These are phyloP conservation scores for Chromosphaera perkinsii DNA, from an alignment of 208 protist genomes.

Conservation along the genomic window DNA sequence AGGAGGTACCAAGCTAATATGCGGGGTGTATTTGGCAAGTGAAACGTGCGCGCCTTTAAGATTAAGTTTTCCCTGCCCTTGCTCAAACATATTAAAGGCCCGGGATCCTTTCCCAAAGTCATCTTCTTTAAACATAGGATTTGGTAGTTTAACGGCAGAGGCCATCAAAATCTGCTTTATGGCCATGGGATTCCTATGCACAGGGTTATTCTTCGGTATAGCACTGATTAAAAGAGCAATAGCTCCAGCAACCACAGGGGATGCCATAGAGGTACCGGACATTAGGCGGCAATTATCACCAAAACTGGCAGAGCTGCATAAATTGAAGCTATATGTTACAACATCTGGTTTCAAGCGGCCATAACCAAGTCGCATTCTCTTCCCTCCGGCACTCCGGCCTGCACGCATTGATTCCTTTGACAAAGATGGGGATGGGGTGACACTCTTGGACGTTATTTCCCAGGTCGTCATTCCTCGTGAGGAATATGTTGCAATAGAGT, in stretches of 20 bases:
- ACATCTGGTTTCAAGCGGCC: conserved; percentile 92
- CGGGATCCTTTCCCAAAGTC: conserved; percentile 62
- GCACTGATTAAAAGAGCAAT: conserved; percentile 66
- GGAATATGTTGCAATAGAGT: conserved; percentile 72
- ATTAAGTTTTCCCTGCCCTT: conserved; percentile 65
- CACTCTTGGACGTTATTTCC: conserved; percentile 87
- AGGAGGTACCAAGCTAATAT: conserved; percentile 42
- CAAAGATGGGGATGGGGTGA: too few species aligned
- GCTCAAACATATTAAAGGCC: conserved; percentile 43
- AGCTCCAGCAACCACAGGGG: conserved; percentile 84
- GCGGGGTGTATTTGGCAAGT: conserved; percentile 40
- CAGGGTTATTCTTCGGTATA: conserved; percentile 1
- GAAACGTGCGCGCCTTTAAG: conserved; percentile 48
- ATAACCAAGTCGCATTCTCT: conserved; percentile 66
- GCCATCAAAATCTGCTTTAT: conserved; percentile 73
- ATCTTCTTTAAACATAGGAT: conserved; percentile 23
- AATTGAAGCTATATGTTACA: conserved; percentile 70
- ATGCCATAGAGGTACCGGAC: conserved; percentile 78
- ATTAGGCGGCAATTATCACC: conserved; percentile 57
- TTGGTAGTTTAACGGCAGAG: conserved; percentile 29
- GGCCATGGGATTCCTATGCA: conserved; percentile 55
- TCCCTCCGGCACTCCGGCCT: too few species aligned
- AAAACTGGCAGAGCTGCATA: conserved; percentile 37
- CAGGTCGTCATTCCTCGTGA: conserved; percentile 80
- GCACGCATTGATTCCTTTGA: too few species aligned